phyloP scores from a whole-genome alignment of 2,329 filamentous ascomycete genomes.

The Waltergamsia citrina region DNA sequence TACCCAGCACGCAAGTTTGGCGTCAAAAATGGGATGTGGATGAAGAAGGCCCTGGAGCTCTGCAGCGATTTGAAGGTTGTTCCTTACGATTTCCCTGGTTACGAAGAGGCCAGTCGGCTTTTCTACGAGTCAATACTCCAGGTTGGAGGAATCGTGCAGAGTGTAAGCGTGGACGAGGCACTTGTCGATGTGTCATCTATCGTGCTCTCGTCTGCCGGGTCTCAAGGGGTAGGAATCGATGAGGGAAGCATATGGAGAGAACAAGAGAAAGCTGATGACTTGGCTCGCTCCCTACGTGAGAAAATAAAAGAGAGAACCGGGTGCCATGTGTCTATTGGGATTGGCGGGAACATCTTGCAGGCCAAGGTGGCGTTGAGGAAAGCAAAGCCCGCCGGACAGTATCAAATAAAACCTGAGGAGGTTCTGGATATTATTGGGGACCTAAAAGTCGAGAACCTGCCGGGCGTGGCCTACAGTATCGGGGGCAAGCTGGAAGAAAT shows the following conservation, averaged over 20 bases:
- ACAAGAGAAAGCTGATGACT: conserved; percentile 65
- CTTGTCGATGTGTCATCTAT: conserved; percentile 72
- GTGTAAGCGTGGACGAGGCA: conserved; percentile 94
- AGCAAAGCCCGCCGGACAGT: conserved; percentile 90
- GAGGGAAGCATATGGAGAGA: conserved; percentile 69
- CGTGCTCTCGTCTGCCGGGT: conserved; percentile 56
- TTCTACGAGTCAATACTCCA: conserved; percentile 83
- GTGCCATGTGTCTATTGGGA: conserved; percentile 86
- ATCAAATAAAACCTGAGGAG: conserved; percentile 75
- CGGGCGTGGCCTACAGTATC: conserved; percentile 88
- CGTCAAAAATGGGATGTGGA: conserved; percentile 99
- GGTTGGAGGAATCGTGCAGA: conserved; percentile 78
- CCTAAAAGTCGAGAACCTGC: conserved; percentile 71
- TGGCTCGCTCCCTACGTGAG: conserved; percentile 55
- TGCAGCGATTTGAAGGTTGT: conserved; percentile 82
- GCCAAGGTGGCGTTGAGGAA: conserved; percentile 86
- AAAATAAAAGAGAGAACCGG: conserved; percentile 66
- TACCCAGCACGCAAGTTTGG: conserved; percentile 81
- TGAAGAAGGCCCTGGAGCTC: conserved; percentile 76
- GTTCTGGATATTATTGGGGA: conserved; percentile 68
- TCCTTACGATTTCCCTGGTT: conserved; percentile 92
- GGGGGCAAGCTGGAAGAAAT: conserved; percentile 82
- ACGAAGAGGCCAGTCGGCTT: conserved; percentile 78
- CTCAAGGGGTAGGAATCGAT: conserved; percentile 50
- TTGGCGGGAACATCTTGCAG: conserved; percentile 81